Evolutionary conservation across 495 filamentous ascomycete species (phyloP), one percentile per base, ranked within the genome.

Genomic region (Neurospora hispaniola): DNA sequence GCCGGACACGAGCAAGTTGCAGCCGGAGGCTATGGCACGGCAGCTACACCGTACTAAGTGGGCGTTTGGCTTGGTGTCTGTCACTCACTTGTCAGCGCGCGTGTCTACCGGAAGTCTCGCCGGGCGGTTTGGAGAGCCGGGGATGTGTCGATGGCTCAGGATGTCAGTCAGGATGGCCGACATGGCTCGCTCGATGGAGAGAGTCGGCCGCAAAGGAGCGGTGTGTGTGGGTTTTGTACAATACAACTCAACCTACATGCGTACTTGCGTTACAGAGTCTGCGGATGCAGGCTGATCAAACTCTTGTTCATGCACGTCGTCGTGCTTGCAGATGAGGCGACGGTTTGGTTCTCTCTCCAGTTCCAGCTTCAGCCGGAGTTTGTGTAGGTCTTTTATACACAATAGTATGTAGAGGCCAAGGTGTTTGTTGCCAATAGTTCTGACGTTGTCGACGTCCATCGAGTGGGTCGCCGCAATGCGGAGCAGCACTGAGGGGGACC

Each of bases 241-340:
- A 66, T 66, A 66, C 54, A 66, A 66, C 54, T 66, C 54, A 66
- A 66, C 54, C 54, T 66, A 66, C 54, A 66, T 66, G 54, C 54
- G 54, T 66, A 66, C 54, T 66, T 66, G 54, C 54, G 54, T 66
- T 66, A 66, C 54, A 66, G 54, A 66, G 54, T 66, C 54, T 66
- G 54, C 27, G 54, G 54, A 66, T 66, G 54, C 54, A 66, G 54
- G 54, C 54, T 66, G 54, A 66, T 66, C 54, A 66, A 66, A 66
- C 54, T 66, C 54, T 66, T 35, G 54, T 66, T 66, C 54, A 66
- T 66, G 54, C 27, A 66, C 54, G 54, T 66, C 54, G 54, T 66
- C 14, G 54, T 66, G 54, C 54, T 66, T 66, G 54, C 54, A 66
- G 54, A 14, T 27, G 54, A 66, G 54, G 54, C 54, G 54, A 66